Evolutionary conservation across 169 alveolate species (phyloP).

Genomic region (Plasmodium cynomolgi): DNA sequence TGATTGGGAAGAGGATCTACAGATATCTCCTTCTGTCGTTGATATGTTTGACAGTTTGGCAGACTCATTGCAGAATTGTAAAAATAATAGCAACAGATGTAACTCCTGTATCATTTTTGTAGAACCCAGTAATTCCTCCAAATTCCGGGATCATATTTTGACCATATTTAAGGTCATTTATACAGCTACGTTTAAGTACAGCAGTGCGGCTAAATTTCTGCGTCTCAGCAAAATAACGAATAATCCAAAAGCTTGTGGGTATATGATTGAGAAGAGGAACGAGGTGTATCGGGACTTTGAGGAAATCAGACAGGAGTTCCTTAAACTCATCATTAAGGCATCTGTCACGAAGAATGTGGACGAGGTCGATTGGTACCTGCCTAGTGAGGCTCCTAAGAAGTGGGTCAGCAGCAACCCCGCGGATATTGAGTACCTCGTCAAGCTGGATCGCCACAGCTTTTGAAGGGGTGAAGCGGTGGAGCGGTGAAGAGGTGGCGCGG

Average conservation of each 20-base stretch:
- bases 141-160: slow-evolving; percentile 84
- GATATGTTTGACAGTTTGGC: slow-evolving; percentile 83
- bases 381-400: slow-evolving; percentile 26
- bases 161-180: slow-evolving; percentile 82
- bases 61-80: slow-evolving; percentile 74
- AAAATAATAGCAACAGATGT: slow-evolving; percentile 4
- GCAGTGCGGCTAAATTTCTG: slow-evolving; percentile 77
- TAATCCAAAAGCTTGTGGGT: slow-evolving; percentile 52
- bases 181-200: slow-evolving; percentile 80
- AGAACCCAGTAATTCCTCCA: slow-evolving; percentile 79
- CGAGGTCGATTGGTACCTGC: slow-evolving; percentile 66
- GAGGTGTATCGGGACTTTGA: slow-evolving; percentile 62
- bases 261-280: slow-evolving; percentile 61
- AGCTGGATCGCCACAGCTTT: slow-evolving; percentile 13
- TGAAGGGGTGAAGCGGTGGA: background rate
- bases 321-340: slow-evolving; percentile 46
- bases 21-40: slow-evolving; percentile 83
- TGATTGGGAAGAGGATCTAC: slow-evolving; percentile 83
- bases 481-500: background rate
- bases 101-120: slow-evolving; percentile 46
- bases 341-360: slow-evolving; percentile 52
- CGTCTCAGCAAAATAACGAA: slow-evolving; percentile 72
- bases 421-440: slow-evolving; percentile 52
- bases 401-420: slow-evolving; percentile 23
- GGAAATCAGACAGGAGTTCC: slow-evolving; percentile 48